A percentile compares a stretch with the other conserved stretches of the same genome.
Evolutionary conservation across 495 filamentous ascomycete species (phyloP).

Genomic region (Aspergillus heteromorphus): DNA sequence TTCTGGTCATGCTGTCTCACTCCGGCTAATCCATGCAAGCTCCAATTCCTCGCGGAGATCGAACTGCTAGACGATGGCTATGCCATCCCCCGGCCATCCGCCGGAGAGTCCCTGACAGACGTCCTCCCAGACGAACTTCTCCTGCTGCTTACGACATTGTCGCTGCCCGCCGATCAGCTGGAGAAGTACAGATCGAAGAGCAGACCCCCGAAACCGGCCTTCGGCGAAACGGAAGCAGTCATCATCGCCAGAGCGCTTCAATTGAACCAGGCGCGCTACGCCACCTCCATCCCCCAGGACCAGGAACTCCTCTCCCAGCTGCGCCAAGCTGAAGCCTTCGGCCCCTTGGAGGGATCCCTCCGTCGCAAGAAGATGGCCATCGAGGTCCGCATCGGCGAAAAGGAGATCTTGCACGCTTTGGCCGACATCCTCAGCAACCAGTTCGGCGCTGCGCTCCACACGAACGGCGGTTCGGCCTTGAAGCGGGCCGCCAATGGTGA

Average conservation of each 20-base stretch:
- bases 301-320: conserved; percentile 41
- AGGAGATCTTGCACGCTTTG: conserved; percentile 57
- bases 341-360: conserved; percentile 18
- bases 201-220: conserved; percentile 42
- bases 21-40: conserved; percentile 18
- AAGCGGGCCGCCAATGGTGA: conserved; percentile 20
- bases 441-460: conserved; percentile 8
- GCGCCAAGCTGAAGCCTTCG: conserved; percentile 14
- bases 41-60: conserved; percentile 45
- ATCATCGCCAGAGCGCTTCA: conserved; percentile 30
- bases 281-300: conserved; percentile 60
- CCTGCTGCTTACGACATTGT: conserved; percentile 42
- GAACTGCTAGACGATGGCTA: conserved; percentile 53
- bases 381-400: conserved; percentile 76
- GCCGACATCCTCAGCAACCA: conserved; percentile 28
- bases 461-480: conserved; percentile 10
- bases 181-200: conserved; percentile 33
- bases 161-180: conserved; percentile 36
- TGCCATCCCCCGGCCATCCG: conserved; percentile 37
- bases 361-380: conserved; percentile 61
- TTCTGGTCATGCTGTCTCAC: conserved; percentile 4
- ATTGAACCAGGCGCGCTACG: conserved; percentile 45
- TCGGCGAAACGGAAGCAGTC: conserved; percentile 22
- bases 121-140: conserved; percentile 45
- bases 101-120: conserved; percentile 31